These are phyloP conservation scores for Conoideocrella luteorostrata DNA, from an alignment of 2,329 filamentous ascomycete species.

Conservation along the genomic window DNA sequence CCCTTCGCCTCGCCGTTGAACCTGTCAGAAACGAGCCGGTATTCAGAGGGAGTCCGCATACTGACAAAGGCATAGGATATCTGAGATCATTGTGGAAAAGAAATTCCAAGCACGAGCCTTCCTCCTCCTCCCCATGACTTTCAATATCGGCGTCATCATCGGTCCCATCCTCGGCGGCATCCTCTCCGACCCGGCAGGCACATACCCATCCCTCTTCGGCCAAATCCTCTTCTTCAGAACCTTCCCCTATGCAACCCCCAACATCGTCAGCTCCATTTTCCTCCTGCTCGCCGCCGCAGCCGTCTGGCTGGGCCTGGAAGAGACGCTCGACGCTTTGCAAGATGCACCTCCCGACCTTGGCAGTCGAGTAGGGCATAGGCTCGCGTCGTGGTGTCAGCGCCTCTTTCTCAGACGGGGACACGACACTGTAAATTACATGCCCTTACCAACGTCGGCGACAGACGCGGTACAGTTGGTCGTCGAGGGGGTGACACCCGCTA, in stretches of 20 bases:
- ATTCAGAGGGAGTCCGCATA: neutral
- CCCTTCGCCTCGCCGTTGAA: too few species aligned
- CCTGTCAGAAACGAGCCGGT: too few species aligned
- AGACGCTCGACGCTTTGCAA: slow-evolving; percentile 43
- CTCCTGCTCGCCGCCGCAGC: slow-evolving; percentile 35
- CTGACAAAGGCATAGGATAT: slow-evolving; percentile 34
- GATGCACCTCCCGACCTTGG: slow-evolving; percentile 35
- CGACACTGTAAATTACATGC: too few species aligned
- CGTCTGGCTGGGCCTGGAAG: slow-evolving; percentile 46
- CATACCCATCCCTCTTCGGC: slow-evolving; percentile 48
- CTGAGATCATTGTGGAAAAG: slow-evolving; percentile 61
- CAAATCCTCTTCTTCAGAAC: slow-evolving; percentile 36
- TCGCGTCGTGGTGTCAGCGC: slow-evolving; percentile 23
- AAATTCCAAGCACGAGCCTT: slow-evolving; percentile 67
- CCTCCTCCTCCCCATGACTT: slow-evolving; percentile 66
- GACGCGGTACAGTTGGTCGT: slow-evolving; percentile 17
- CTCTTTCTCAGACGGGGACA: too few species aligned
- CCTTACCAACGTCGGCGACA: too few species aligned
- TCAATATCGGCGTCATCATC: slow-evolving; percentile 67
- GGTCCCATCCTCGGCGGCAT: slow-evolving; percentile 64
- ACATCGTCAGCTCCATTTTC: slow-evolving; percentile 44
- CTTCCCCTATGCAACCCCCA: slow-evolving; percentile 50
- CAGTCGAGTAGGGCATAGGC: slow-evolving; percentile 30
- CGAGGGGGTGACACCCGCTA: too few species aligned
- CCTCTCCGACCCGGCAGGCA: slow-evolving; percentile 59